Percentiles rank a stretch among this genome's conserved stretches.
These are phyloP conservation scores for Aspergillus nomiae DNA, from an alignment of 2,329 filamentous ascomycete species.

Conservation along the genomic window DNA sequence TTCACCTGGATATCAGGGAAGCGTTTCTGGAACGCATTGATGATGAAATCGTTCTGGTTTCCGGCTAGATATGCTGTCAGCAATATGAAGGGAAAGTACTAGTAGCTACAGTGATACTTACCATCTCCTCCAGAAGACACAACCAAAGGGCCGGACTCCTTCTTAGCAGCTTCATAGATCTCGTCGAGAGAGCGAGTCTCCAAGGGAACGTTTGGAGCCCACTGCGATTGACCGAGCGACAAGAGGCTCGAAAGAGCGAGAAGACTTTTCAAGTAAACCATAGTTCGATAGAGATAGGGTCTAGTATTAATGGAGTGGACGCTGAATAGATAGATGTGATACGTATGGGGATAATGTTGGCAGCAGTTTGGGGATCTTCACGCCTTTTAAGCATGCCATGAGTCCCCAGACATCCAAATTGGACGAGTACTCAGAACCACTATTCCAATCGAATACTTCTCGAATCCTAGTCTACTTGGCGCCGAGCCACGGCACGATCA, in stretches of 20 bases:
- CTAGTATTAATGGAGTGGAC: background rate
- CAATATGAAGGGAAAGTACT: no score
- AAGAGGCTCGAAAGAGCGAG: background rate
- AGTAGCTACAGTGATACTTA: background rate
- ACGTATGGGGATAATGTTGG: background rate
- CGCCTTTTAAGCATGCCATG: background rate
- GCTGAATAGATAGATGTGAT: background rate
- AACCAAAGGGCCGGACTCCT: background rate
- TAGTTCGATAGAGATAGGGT: background rate
- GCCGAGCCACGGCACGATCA: background rate
- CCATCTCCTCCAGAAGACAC: background rate
- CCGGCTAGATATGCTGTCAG: background rate
- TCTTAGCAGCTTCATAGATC: background rate
- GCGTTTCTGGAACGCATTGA: background rate
- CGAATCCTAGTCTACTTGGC: background rate
- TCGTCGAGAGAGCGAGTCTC: background rate
- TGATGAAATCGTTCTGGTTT: background rate
- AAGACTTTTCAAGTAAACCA: background rate
- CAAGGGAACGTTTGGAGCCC: background rate
- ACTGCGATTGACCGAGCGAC: background rate
- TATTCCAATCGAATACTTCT: background rate
- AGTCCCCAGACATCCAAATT: background rate
- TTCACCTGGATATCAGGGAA: constrained; percentile 2
- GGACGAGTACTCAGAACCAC: background rate
- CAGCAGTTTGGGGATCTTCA: background rate